Percentiles rank a stretch among this genome's conserved stretches.
Conservation (phyloP, 805 yeast genomes). For the Starmerella cellae region DNA sequence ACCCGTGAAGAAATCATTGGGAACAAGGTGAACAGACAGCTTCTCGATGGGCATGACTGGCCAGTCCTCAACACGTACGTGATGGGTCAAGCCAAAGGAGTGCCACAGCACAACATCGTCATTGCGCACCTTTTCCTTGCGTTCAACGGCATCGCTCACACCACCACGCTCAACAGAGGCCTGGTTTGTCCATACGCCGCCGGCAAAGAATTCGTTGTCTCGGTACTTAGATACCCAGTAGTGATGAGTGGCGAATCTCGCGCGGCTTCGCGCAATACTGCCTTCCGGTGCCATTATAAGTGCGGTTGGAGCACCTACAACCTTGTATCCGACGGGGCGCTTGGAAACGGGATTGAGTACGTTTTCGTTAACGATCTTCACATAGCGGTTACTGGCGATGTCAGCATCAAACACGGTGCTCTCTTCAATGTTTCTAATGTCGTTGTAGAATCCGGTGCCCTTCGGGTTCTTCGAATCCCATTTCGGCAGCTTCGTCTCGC, state of each 20-base stretch:
- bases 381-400: constrained; percentile 60
- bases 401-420: constrained; percentile 62
- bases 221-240: constrained; percentile 68
- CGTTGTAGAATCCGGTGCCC: constrained; percentile 56
- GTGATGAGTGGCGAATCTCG: constrained; percentile 61
- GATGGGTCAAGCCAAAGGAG: constrained; percentile 67
- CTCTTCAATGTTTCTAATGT: constrained; percentile 51
- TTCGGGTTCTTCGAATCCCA: constrained; percentile 43
- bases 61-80: constrained; percentile 63
- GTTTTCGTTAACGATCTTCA: constrained; percentile 63
- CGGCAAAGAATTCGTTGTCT: constrained; percentile 61
- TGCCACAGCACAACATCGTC: constrained; percentile 70
- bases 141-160: constrained; percentile 21
- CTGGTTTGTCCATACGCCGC: constrained; percentile 80
- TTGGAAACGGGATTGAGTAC: constrained; percentile 54
- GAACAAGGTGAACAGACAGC: constrained; percentile 50
- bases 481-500: constrained; percentile 54
- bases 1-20: constrained; percentile 61
- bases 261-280: constrained; percentile 57
- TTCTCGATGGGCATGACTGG: constrained; percentile 81
- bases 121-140: constrained; percentile 49
- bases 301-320: constrained; percentile 61
- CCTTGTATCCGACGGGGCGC: constrained; percentile 65
- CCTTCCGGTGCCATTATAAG: constrained; percentile 55
- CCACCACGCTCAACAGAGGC: constrained; percentile 48